Conservation (phyloP, 768 basidiomycete species). For the Rhizopogon roseolus region DNA sequence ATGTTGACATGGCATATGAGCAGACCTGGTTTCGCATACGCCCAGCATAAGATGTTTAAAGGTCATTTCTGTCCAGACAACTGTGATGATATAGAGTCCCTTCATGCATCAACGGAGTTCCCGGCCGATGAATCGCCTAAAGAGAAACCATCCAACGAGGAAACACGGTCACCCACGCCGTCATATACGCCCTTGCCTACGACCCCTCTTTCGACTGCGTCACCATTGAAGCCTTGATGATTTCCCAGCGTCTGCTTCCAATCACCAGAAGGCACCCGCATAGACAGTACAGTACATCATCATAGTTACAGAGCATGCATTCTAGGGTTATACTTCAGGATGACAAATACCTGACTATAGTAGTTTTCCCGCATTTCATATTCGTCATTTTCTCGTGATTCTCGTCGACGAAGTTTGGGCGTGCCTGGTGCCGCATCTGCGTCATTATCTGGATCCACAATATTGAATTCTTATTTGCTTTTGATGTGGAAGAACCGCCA, state of each 20-base stretch:
- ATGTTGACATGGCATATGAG: not conserved
- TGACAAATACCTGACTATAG: not conserved
- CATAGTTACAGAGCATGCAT: not conserved
- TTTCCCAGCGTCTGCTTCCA: not conserved
- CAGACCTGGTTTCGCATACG: constrained; percentile 50
- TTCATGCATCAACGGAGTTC: constrained; percentile 19
- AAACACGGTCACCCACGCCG: constrained; percentile 1
- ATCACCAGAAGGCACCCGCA: not conserved
- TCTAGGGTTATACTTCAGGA: not conserved
- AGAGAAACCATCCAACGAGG: constrained; percentile 3
- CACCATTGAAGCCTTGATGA: not conserved
- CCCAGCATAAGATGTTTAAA: constrained; percentile 49
- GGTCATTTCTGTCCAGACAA: constrained; percentile 38
- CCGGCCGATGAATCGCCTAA: constrained; percentile 17
- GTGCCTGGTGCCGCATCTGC: not conserved
- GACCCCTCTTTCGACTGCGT: not conserved
- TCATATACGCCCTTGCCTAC: constrained; percentile 11
- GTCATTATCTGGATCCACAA: not conserved
- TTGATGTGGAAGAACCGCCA: not conserved
- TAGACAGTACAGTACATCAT: not conserved
- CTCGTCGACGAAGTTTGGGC: not conserved
- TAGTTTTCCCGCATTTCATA: not conserved
- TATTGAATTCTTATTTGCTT: not conserved
- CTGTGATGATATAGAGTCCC: constrained; percentile 19
- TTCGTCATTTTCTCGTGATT: not conserved